Evolutionary conservation across 2,329 filamentous ascomycete genomes (phyloP), one percentile per base, ranked within the genome.

Genomic region (Diaporthe citriasiana): DNA sequence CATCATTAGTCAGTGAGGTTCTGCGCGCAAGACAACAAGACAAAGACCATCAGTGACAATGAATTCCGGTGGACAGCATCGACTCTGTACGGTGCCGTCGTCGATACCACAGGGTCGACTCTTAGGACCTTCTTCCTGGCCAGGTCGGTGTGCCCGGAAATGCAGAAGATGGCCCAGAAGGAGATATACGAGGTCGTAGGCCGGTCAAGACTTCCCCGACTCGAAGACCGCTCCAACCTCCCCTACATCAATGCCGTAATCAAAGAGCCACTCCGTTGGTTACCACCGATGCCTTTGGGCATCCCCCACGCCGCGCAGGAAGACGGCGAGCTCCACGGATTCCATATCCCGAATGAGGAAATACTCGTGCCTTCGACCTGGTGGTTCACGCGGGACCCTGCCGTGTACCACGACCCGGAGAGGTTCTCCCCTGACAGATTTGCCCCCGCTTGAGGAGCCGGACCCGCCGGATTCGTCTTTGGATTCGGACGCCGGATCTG

Each of bases 101-200:
- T 68, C 25, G 73, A 73, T n/a, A 74, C 73, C 3, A 72, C 69
- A 12, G 51, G 33, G 17, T 51, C 47, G 25, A 47, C 51, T 12
- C 70, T 74, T 12, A 33, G 56, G 3, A 86, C 50, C 17, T 73
- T 86, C 77, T 84, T 84, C 75, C 78, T 87, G 1, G 85, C 83
- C 9, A 86, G 87, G 82, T 80, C 79, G 8, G 60, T 85, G 17
- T 82, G 81, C 57, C 86, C 85, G 0, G 83, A 86, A 40, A 80
- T 82, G 0, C 84, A 85, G 47, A 77, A 77, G 13, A 78, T 56
- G 79, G 82, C 68, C 79, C 83, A 63, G 57, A 17, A n/a, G 17
- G 72, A 73, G n/a, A 70, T 73, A 0, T 55, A 73, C 25, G 47
- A 47, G 13, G 33, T 73, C 9, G 10, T 73, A 15, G 55, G 82